Percentiles rank a stretch among this genome's conserved stretches.
These are phyloP conservation scores for Russula ochroleuca DNA, from an alignment of 768 basidiomycete genomes.

Conservation along the genomic window DNA sequence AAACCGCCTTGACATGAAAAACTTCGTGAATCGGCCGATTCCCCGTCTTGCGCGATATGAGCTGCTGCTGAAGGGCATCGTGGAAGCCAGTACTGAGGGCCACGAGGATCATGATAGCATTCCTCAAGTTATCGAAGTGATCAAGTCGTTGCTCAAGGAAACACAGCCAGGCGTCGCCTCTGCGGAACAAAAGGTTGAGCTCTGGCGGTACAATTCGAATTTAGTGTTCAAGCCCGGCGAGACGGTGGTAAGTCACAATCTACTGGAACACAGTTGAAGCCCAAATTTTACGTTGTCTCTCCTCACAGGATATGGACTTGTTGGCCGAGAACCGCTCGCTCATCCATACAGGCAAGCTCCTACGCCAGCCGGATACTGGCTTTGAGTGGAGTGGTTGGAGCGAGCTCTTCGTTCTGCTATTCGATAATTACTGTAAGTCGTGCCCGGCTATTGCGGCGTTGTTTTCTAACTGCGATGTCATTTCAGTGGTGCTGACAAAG, in stretches of 20 bases:
- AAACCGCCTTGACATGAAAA: conserved; percentile 85
- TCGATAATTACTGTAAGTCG: conserved; percentile 87
- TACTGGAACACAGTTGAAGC: neutral
- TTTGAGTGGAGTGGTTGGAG: conserved; percentile 88
- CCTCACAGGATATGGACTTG: conserved; percentile 81
- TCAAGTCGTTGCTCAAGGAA: conserved; percentile 81
- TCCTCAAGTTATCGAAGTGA: conserved; percentile 80
- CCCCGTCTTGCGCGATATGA: conserved; percentile 87
- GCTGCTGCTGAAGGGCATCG: conserved; percentile 73
- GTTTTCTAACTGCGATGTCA: neutral
- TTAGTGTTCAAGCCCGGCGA: conserved; percentile 79
- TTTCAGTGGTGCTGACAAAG: conserved; percentile 84
- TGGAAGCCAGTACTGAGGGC: conserved; percentile 65
- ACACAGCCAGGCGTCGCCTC: conserved; percentile 82
- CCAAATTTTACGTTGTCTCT: neutral
- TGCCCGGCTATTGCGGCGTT: too few relatives aligned
- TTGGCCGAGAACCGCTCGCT: conserved; percentile 77
- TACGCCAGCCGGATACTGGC: conserved; percentile 84
- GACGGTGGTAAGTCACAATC: conserved; percentile 44
- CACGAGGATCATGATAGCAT: conserved; percentile 83
- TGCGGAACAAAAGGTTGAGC: conserved; percentile 83
- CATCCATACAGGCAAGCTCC: conserved; percentile 76
- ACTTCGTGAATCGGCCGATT: conserved; percentile 88
- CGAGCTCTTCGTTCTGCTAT: conserved; percentile 84
- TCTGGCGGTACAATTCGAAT: conserved; percentile 82